phyloP scores from a whole-genome alignment of 768 basidiomycete genomes.

The Scleroderma citrinum region DNA sequence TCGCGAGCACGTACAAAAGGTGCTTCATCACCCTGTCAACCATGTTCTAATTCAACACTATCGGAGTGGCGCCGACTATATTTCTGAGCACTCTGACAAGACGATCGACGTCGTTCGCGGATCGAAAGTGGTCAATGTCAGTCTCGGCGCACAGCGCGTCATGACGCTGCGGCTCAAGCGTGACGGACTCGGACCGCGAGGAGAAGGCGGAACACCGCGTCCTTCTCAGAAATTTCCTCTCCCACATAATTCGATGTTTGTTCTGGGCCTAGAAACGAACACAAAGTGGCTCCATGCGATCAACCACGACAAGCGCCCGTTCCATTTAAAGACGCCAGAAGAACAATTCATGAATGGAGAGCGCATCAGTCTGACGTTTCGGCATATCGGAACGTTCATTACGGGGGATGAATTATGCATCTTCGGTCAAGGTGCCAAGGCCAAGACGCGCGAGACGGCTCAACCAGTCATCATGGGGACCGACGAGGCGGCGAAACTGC shows the following conservation, averaged over 20 bases:
- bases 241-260: slow-evolving; percentile 79
- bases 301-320: slow-evolving; percentile 65
- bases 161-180: slow-evolving; percentile 74
- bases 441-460: slow-evolving; percentile 52
- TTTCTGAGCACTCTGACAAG: slow-evolving; percentile 85
- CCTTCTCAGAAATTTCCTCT: slow-evolving; percentile 61
- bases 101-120: slow-evolving; percentile 74
- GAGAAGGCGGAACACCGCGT: slow-evolving; percentile 26
- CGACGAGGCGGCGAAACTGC: slow-evolving; percentile 42
- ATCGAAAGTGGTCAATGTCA: slow-evolving; percentile 76
- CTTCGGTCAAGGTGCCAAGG: slow-evolving; percentile 68
- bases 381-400: slow-evolving; percentile 73
- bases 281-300: slow-evolving; percentile 72
- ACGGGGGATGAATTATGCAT: slow-evolving; percentile 45
- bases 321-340: slow-evolving; percentile 42
- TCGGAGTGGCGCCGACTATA: slow-evolving; percentile 73
- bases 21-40: slow-evolving; percentile 63
- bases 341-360: slow-evolving; percentile 55
- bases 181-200: slow-evolving; percentile 27
- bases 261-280: slow-evolving; percentile 71
- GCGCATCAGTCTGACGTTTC: slow-evolving; percentile 76
- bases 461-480: slow-evolving; percentile 48
- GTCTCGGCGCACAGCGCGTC: slow-evolving; percentile 67
- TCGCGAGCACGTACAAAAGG: slow-evolving; percentile 54
- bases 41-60: slow-evolving; percentile 83